Evolutionary conservation across 768 basidiomycete genomes (phyloP).

Genomic region (Kwoniella sp.): DNA sequence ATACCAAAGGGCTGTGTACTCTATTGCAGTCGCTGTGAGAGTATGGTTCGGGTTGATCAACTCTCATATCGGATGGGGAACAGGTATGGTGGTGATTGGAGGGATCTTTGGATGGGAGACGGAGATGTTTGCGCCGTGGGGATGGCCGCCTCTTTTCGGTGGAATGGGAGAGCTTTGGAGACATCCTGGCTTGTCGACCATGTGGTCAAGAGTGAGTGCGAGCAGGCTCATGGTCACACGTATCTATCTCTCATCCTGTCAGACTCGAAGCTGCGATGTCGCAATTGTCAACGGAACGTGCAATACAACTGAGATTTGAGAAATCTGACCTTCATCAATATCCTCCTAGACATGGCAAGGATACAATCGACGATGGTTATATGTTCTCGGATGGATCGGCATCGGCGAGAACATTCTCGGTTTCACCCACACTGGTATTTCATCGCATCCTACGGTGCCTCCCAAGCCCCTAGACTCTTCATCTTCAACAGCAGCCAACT

Average conservation of each 20-base stretch:
- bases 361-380: slow-evolving; percentile 38
- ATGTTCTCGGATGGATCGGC: slow-evolving; percentile 39
- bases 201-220: slow-evolving; percentile 45
- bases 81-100: slow-evolving; percentile 17
- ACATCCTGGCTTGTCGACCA: slow-evolving; percentile 39
- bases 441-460: slow-evolving; percentile 22
- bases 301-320: no score
- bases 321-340: no score
- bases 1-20: slow-evolving; percentile 28
- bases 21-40: slow-evolving; percentile 24
- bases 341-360: slow-evolving; percentile 51
- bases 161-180: slow-evolving; percentile 34
- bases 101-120: slow-evolving; percentile 39
- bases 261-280: no score
- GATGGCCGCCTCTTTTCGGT: slow-evolving; percentile 46
- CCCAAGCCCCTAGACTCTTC: neutral
- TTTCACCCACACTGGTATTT: slow-evolving; percentile 36
- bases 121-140: slow-evolving; percentile 43
- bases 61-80: slow-evolving; percentile 7
- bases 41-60: slow-evolving; percentile 22
- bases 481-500: neutral
- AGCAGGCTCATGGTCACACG: no score
- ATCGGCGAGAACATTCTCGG: slow-evolving; percentile 45
- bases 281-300: no score
- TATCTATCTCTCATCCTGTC: no score